These are phyloP conservation scores for Lasiosphaeris hirsuta DNA, from an alignment of 495 filamentous ascomycete genomes.

Conservation along the genomic window DNA sequence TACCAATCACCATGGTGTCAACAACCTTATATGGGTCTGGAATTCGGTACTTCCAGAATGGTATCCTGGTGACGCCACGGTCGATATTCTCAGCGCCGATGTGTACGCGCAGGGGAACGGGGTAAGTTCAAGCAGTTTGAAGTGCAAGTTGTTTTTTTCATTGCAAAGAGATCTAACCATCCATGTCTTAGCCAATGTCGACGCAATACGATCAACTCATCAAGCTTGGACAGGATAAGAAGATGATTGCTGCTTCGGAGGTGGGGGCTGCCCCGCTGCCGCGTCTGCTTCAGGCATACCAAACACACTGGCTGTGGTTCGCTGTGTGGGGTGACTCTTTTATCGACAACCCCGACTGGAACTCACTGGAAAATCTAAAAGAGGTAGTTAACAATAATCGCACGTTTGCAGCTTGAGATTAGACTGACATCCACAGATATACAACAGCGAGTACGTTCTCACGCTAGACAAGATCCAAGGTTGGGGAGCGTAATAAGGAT, in stretches of 20 bases:
- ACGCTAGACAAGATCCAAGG: constrained; percentile 42
- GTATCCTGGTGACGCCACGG: constrained; percentile 44
- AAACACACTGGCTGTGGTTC: constrained; percentile 48
- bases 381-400: constrained; percentile 5
- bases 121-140: constrained; percentile 17
- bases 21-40: constrained; percentile 51
- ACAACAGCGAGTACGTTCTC: constrained; percentile 36
- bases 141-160: background rate
- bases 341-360: constrained; percentile 36
- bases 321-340: constrained; percentile 41
- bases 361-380: constrained; percentile 33
- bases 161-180: background rate
- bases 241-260: constrained; percentile 46
- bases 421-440: constrained; percentile 21
- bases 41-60: constrained; percentile 43
- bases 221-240: constrained; percentile 40
- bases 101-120: constrained; percentile 37
- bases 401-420: no score
- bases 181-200: constrained; percentile 29
- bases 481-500: constrained; percentile 21
- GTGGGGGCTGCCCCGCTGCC: constrained; percentile 45
- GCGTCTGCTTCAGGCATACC: constrained; percentile 36
- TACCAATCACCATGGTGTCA: constrained; percentile 37
- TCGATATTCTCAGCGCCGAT: constrained; percentile 41
- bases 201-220: constrained; percentile 44